Base-by-base conservation (phyloP, 1,139 yeast species). In the Groenewaldozyma auringiensis region DNA sequence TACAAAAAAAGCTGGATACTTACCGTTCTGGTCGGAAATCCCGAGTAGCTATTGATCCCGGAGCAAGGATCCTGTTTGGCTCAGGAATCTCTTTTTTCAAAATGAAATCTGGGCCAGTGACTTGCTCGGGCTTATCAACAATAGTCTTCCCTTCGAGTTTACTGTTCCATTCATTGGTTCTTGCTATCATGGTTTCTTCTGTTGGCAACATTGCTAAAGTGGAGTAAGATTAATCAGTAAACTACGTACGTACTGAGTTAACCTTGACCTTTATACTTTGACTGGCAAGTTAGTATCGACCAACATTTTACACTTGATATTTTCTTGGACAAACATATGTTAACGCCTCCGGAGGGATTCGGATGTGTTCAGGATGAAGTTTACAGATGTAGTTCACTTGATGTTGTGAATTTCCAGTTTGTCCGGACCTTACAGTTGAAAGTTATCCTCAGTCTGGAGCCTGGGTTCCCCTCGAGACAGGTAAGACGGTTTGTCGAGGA, bases 401-500 rank as follows among this genome's bases (percentile, higher is more conserved):
- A 74, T 42, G 79, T 84, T 21, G 79, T 84, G 47, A 85, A 86
- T 63, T 85, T 86, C 60, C 80, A 87, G 44, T 89, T 89, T 59
- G 66, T 92, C 22, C 72, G 77, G 49, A 83, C 87, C 50, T 70
- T 92, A 46, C 74, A 82, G 47, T 70, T 92, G 46, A 80, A 79
- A 51, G 82, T 92, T 4, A 83, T 92, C 39, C 62, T 79, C 3
- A 66, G 76, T 20, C 59, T 79, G 22, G 80, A 78, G 59, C 80
- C 82, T 2, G 83, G 77, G 48, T 71, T 75, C 49, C 84, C 84
- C 2, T 74, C 81, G 2, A 62, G 78, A 40, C 63, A 72, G 4
- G 65, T 79, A 41, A 65, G 71, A 43, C 63, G 67, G 39, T 76
- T 75, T 54, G 68, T 79, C 3, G 68, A 55, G 13, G 62, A 60